Evolutionary conservation across 768 basidiomycete species (phyloP).

Genomic region (Pleurotus eryngii): DNA sequence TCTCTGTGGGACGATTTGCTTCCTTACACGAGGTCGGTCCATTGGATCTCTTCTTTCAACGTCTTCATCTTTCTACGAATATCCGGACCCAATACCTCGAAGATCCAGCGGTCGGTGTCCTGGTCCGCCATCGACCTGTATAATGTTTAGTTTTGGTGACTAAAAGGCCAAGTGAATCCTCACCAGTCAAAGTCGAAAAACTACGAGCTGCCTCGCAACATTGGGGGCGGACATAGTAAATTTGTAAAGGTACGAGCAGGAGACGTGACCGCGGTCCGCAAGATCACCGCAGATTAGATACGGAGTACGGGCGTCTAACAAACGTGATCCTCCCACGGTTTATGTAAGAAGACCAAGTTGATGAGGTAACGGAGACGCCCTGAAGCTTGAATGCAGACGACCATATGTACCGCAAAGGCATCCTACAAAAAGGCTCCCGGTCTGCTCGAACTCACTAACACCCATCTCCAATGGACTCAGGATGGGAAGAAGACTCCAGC

Average conservation of each 20-base stretch:
- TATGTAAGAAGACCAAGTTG: conserved; percentile 20
- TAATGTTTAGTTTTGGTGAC: background rate
- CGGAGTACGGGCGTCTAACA: background rate
- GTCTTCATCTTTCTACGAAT: conserved; percentile 79
- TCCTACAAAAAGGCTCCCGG: conserved; percentile 84
- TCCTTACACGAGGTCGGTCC: conserved; percentile 92
- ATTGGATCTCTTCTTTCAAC: conserved; percentile 64
- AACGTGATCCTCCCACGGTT: conserved; percentile 2
- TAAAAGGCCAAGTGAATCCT: background rate
- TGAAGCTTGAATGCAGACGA: conserved; percentile 51
- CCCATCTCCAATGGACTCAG: conserved; percentile 77
- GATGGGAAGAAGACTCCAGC: conserved; percentile 63
- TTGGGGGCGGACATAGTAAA: conserved; percentile 21
- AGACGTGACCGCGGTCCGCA: too few species aligned
- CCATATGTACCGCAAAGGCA: conserved; percentile 69
- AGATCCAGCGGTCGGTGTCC: conserved; percentile 92
- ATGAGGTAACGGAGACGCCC: conserved; percentile 8
- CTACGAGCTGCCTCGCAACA: conserved; percentile 64
- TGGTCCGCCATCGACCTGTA: conserved; percentile 88
- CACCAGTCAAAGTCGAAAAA: conserved; percentile 99
- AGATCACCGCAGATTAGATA: conserved; percentile 12
- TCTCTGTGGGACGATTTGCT: background rate
- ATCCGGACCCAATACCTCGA: conserved; percentile 83
- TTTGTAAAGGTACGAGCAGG: background rate
- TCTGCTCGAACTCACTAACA: conserved; percentile 69